Percentiles rank a stretch among this genome's conserved stretches.
These are phyloP conservation scores for Lactarius trivialis DNA, from an alignment of 768 basidiomycete genomes.

Conservation along the genomic window DNA sequence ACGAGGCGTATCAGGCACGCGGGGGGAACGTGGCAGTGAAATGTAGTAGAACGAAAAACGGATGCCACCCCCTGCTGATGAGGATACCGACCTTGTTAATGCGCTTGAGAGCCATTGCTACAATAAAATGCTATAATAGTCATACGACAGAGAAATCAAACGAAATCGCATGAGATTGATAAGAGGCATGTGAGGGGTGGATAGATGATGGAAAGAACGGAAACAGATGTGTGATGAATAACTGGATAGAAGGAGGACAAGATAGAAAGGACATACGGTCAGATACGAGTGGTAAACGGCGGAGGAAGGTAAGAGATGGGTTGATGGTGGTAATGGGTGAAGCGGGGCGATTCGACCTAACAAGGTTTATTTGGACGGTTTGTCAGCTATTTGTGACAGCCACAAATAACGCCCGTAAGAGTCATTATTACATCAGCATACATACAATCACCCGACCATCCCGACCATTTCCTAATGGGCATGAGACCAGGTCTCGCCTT, in stretches of 20 bases:
- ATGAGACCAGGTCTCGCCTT: not conserved
- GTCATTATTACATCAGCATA: not conserved
- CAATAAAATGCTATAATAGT: conserved; percentile 7
- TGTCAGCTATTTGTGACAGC: conserved; percentile 32
- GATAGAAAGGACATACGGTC: conserved; percentile 14
- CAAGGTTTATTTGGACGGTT: conserved; percentile 35
- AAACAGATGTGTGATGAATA: not conserved
- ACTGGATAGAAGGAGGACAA: conserved; percentile 5
- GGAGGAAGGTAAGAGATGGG: conserved; percentile 26
- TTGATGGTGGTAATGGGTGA: conserved; percentile 24
- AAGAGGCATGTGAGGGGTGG: conserved; percentile 5
- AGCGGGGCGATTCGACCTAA: conserved; percentile 22
- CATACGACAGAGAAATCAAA: conserved; percentile 30
- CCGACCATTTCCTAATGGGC: not conserved
- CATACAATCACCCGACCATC: not conserved
- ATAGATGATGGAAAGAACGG: not conserved
- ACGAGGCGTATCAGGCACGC: not conserved
- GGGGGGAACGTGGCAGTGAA: not conserved
- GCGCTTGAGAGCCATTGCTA: conserved; percentile 91
- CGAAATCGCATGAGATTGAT: conserved; percentile 30
- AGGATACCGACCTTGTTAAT: conserved; percentile 84
- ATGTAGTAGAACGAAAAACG: not conserved
- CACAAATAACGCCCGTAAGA: not conserved
- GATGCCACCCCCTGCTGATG: not conserved
- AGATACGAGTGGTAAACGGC: conserved; percentile 30